phyloP scores from a whole-genome alignment of 2,329 filamentous ascomycete genomes.

The Colletotrichum echinochloae region DNA sequence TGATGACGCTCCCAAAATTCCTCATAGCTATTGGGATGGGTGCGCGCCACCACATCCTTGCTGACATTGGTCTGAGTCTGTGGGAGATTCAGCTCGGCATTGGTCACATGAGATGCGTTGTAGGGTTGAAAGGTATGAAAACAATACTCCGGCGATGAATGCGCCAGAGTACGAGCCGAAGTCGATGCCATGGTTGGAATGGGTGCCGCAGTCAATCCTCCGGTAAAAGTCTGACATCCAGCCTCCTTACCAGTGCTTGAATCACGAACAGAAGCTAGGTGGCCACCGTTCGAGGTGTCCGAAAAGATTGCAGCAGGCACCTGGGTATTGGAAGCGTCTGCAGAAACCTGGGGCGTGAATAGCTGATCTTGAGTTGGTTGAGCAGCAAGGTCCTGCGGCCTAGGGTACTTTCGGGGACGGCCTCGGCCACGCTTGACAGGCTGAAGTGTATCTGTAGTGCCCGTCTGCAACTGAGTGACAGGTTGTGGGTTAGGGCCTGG shows the following conservation, averaged over 20 bases:
- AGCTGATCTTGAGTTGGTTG: background rate
- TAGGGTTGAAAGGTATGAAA: background rate
- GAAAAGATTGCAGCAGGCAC: background rate
- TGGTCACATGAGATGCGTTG: background rate
- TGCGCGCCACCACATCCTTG: background rate
- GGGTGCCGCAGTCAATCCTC: background rate
- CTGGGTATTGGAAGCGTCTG: background rate
- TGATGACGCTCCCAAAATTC: background rate
- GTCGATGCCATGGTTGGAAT: background rate
- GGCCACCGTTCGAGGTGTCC: background rate
- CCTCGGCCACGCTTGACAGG: conserved; percentile 33
- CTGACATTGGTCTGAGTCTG: background rate
- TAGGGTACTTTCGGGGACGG: conserved; percentile 33
- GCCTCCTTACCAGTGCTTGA: background rate
- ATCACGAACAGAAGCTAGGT: background rate
- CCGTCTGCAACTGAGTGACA: background rate
- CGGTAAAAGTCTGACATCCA: background rate
- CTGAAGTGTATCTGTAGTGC: background rate
- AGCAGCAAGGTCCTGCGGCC: background rate
- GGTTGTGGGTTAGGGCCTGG: background rate
- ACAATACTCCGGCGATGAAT: background rate
- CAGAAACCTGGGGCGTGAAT: background rate
- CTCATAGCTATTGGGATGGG: background rate
- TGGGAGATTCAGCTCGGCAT: background rate
- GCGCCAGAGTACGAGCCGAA: background rate